phyloP scores from a whole-genome alignment of 805 yeast genomes.

The Torulaspora franciscae region DNA sequence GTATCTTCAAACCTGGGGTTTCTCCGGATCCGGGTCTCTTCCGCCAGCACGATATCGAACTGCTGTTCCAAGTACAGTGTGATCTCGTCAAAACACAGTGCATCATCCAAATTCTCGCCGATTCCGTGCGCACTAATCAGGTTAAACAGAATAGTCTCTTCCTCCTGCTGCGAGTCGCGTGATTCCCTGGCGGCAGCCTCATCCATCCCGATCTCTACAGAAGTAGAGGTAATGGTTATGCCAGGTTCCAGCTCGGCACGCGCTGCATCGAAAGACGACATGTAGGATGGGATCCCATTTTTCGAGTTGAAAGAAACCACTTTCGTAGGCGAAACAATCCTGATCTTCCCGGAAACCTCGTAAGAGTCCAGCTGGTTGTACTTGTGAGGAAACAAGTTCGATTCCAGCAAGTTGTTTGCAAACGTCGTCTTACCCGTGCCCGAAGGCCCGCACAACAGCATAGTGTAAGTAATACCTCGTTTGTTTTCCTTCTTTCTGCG shows the following conservation, averaged over 20 bases:
- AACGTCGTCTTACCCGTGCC: slow-evolving; percentile 80
- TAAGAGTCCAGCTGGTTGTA: slow-evolving; percentile 39
- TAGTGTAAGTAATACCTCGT: slow-evolving; percentile 68
- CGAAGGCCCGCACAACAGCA: slow-evolving; percentile 66
- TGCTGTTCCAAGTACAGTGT: slow-evolving; percentile 67
- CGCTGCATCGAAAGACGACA: slow-evolving; percentile 57
- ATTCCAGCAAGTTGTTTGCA: slow-evolving; percentile 60
- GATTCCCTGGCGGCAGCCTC: slow-evolving; percentile 7
- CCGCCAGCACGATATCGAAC: slow-evolving; percentile 72
- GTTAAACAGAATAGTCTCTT: slow-evolving; percentile 49
- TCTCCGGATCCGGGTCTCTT: slow-evolving; percentile 81
- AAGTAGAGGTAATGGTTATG: slow-evolving; percentile 54
- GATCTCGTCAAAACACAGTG: slow-evolving; percentile 61
- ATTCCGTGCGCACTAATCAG: slow-evolving; percentile 71
- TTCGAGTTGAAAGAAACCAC: slow-evolving; percentile 54
- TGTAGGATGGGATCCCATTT: slow-evolving; percentile 55
- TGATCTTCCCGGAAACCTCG: slow-evolving; percentile 22
- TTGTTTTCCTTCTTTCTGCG: slow-evolving; percentile 62
- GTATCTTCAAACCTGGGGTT: slow-evolving; percentile 78
- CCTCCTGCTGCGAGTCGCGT: slow-evolving; percentile 18
- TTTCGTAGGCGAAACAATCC: slow-evolving; percentile 32
- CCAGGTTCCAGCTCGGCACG: slow-evolving; percentile 67
- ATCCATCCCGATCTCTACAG: slow-evolving; percentile 31
- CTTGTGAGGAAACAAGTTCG: slow-evolving; percentile 56
- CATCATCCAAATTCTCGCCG: slow-evolving; percentile 73